Evolutionary conservation across 768 basidiomycete genomes (phyloP).

Genomic region (Myochromella boudieri): DNA sequence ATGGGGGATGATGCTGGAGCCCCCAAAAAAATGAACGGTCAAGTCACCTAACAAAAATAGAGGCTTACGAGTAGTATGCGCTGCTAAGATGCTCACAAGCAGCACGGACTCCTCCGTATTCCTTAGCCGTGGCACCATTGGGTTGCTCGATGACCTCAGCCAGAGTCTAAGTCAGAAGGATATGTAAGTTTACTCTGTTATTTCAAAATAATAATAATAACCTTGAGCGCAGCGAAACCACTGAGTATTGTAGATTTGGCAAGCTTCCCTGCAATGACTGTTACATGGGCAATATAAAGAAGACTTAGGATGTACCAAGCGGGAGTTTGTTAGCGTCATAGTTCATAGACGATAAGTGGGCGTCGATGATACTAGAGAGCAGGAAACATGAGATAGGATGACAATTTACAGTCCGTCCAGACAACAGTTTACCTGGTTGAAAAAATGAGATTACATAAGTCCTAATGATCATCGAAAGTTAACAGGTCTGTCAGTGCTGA

Average conservation of each 20-base stretch:
- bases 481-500: background rate
- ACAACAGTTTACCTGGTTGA: conserved; percentile 36
- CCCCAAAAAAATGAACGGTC: background rate
- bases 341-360: conserved; percentile 59
- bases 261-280: conserved; percentile 44
- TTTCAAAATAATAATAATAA: conserved; percentile 14
- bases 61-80: conserved; percentile 55
- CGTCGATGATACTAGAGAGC: conserved; percentile 46
- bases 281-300: conserved; percentile 1
- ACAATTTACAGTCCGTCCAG: background rate
- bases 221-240: conserved; percentile 61
- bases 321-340: conserved; percentile 67
- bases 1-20: conserved; percentile 56
- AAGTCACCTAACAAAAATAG: background rate
- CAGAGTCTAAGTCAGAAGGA: background rate
- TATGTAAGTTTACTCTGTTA: background rate
- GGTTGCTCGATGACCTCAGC: conserved; percentile 52
- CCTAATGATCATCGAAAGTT: conserved; percentile 21
- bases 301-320: conserved; percentile 36
- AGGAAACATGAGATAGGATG: background rate
- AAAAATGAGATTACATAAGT: conserved; percentile 52
- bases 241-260: conserved; percentile 59
- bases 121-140: conserved; percentile 33
- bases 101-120: conserved; percentile 32
- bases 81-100: conserved; percentile 50